A percentile compares a stretch with the other conserved stretches of the same genome.
phyloP scores from a whole-genome alignment of 73 alveolate species.

The Loxodes magnus region DNA sequence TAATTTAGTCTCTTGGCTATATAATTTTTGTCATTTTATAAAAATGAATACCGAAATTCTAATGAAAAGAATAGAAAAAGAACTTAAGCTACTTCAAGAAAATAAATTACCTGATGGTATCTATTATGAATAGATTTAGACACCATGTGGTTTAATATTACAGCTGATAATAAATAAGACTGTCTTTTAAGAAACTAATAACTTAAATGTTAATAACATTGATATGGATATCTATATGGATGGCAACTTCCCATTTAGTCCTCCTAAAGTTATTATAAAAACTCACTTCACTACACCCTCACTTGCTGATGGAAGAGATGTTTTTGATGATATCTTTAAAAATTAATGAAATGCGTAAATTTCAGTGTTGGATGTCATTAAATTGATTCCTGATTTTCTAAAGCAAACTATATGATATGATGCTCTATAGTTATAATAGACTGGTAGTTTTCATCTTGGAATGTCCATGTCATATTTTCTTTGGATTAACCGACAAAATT shows the following conservation, averaged over 20 bases:
- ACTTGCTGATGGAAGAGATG: slow-evolving; percentile 11
- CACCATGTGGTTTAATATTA: too few relatives aligned
- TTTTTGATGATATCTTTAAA: slow-evolving; percentile 1
- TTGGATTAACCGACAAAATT: not conserved
- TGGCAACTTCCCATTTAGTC: slow-evolving; percentile 10
- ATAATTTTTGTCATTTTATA: too few relatives aligned
- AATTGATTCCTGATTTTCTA: not conserved
- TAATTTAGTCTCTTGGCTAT: too few relatives aligned
- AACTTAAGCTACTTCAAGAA: too few relatives aligned
- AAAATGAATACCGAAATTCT: too few relatives aligned
- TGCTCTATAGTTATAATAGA: not conserved
- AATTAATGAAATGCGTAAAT: not conserved
- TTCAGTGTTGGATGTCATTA: not conserved
- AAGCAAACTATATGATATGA: too few relatives aligned
- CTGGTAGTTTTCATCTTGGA: slow-evolving; percentile 11
- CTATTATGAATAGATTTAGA: too few relatives aligned
- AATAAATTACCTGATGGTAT: too few relatives aligned
- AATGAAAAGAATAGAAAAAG: too few relatives aligned
- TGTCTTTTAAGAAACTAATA: too few relatives aligned
- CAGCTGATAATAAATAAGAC: too few relatives aligned
- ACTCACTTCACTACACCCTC: slow-evolving; percentile 1
- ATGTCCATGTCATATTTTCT: not conserved
- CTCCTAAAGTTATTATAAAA: slow-evolving; percentile 5
- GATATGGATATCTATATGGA: slow-evolving; percentile 7
- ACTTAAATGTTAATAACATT: too few relatives aligned